Percentiles rank a stretch among this genome's conserved stretches.
phyloP scores from a whole-genome alignment of 768 basidiomycete genomes.

The Russula abietina region DNA sequence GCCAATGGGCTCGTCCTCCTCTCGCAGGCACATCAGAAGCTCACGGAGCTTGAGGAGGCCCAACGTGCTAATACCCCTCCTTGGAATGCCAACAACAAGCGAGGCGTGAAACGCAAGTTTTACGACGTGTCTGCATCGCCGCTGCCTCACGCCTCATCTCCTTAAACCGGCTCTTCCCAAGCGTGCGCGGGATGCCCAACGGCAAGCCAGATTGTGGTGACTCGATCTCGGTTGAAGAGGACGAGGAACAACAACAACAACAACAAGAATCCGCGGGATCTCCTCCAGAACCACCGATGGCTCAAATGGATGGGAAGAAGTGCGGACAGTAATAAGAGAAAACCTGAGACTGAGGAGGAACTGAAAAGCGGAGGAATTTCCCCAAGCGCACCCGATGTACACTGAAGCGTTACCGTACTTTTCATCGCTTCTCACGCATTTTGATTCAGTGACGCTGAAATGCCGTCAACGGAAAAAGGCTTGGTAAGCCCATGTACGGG shows the following conservation, averaged over 20 bases:
- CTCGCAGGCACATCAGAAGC: constrained; percentile 92
- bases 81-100: constrained; percentile 35
- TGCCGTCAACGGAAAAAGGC: constrained; percentile 99
- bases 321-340: constrained; percentile 51
- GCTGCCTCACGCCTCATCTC: constrained; percentile 9
- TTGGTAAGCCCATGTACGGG: constrained; percentile 88
- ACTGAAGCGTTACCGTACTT: constrained; percentile 11
- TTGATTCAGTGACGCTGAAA: constrained; percentile 81
- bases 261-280: constrained; percentile 33
- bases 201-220: constrained; percentile 27
- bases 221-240: constrained; percentile 28
- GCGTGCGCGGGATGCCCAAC: constrained; percentile 32
- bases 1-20: constrained; percentile 92
- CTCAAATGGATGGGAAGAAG: constrained; percentile 26
- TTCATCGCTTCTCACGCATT: constrained; percentile 9
- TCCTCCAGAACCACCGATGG: neutral
- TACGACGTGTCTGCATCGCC: constrained; percentile 41
- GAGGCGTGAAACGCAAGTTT: constrained; percentile 66
- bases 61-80: constrained; percentile 44
- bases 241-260: constrained; percentile 35
- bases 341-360: constrained; percentile 97
- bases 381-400: constrained; percentile 79
- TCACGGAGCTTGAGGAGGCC: constrained; percentile 89
- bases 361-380: constrained; percentile 93
- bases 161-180: constrained; percentile 28